Percentiles rank a stretch among this genome's conserved stretches.
phyloP scores from a whole-genome alignment of 2,329 filamentous ascomycete species.

The Botryotinia calthae region DNA sequence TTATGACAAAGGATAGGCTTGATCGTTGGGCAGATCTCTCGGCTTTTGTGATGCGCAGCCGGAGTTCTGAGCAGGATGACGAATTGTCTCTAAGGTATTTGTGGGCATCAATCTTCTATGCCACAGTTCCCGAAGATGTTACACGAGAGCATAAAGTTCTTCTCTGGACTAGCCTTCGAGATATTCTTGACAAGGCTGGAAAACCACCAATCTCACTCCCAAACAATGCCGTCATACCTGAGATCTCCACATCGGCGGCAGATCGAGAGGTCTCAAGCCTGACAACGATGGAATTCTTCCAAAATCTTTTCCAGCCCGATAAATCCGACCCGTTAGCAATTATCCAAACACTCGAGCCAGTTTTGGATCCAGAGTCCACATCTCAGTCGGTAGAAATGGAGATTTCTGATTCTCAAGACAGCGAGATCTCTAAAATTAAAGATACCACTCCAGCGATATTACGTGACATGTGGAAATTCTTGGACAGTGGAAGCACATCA shows the following conservation, averaged over 20 bases:
- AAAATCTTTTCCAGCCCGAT: conserved; percentile 82
- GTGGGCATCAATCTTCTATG: conserved; percentile 63
- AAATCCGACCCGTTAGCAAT: conserved; percentile 76
- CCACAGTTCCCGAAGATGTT: conserved; percentile 55
- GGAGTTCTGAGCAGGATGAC: conserved; percentile 30
- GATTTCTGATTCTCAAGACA: conserved; percentile 20
- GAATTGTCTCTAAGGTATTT: conserved; percentile 58
- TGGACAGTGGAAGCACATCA: conserved; percentile 77
- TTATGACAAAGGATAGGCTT: conserved; percentile 56
- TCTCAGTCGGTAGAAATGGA: conserved; percentile 37
- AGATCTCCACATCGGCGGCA: conserved; percentile 77
- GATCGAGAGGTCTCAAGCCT: conserved; percentile 89
- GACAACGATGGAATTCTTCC: conserved; percentile 95
- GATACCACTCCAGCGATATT: conserved; percentile 45
- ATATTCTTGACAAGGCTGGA: conserved; percentile 48
- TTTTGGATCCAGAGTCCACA: conserved; percentile 71
- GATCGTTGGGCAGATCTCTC: conserved; percentile 59
- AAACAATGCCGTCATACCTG: conserved; percentile 87
- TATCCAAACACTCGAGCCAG: conserved; percentile 89
- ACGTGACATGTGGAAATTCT: conserved; percentile 79
- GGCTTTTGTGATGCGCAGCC: conserved; percentile 47
- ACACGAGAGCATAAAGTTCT: conserved; percentile 58
- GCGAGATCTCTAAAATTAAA: conserved; percentile 22
- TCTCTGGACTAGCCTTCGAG: conserved; percentile 62
- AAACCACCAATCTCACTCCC: conserved; percentile 60